Base-by-base conservation (phyloP, 1,284 basidiomycete species). In the Pseudozyma pruni region DNA sequence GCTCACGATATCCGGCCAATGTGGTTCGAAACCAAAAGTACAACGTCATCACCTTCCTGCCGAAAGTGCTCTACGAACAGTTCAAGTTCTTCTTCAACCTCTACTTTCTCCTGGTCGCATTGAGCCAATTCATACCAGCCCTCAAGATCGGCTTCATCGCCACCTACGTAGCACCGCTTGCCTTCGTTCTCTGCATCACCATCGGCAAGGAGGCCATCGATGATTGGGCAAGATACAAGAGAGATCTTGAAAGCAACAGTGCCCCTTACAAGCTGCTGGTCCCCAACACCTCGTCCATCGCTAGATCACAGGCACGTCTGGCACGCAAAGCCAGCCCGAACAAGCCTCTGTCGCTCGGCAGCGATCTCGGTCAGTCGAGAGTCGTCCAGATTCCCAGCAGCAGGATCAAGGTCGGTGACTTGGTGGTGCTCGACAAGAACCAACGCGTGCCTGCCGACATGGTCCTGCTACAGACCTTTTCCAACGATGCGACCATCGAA, bases 51-150 rank as follows among this genome's bases (percentile, higher is more conserved):
- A 93, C 92, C 9, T 98, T 98, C 85, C 86, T 99, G 4, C 95
- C 95, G 0, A 87, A 97, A 64, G 94, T 98, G 39, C 89, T 98
- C 82, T 98, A 98, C 84, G 94, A 98, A 83, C 96, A 98, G 83
- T 99, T 98, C 90, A 98, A 98, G 84, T 98, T 96, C 86, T 99
- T 99, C 86, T 98, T 97, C 89, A 99, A 99, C 83, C 87, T 98
- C 13, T 99, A 98, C 84, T 99, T 99, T 81, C 88, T 98, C 4
- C 89, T 98, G 13, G 96, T 99, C 14, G 95, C 96, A 0, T 86
- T 98, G 4, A 94, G 91, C 27, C 95, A 98, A 82, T 97, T 98
- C 78, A 86, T 99, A 9, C 96, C 95, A 4, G 91, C 94, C 0
- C 87, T 99, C 69, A 95, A 94, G 85, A 99, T 97, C 92, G 94